Conservation (phyloP, 441 rosid species). For the Bocquillonia castaneifolia region DNA sequence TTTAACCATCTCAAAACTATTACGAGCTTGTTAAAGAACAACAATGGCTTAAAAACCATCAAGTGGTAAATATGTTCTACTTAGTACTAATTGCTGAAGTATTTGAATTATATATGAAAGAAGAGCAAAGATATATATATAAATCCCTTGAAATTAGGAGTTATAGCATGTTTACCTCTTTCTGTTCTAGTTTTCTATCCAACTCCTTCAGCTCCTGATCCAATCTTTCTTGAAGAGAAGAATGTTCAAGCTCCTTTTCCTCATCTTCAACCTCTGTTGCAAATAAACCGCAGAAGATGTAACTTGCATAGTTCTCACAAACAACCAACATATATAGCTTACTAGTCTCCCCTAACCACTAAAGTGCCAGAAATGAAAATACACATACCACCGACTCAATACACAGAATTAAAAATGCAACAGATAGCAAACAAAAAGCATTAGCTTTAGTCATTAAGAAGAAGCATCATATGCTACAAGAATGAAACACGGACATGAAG, state of each 20-base stretch:
- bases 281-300: constrained; percentile 9
- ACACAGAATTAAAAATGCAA: background rate
- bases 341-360: background rate
- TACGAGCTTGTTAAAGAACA: background rate
- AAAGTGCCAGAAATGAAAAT: background rate
- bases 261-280: constrained; percentile 66
- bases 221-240: constrained; percentile 79
- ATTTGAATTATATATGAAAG: background rate
- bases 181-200: constrained; percentile 80
- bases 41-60: background rate
- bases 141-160: background rate
- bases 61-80: background rate
- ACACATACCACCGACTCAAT: background rate
- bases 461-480: background rate
- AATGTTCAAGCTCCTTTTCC: constrained; percentile 82
- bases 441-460: background rate
- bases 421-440: background rate
- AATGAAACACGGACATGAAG: background rate
- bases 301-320: too few species aligned
- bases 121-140: background rate
- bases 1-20: background rate
- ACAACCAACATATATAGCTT: background rate
- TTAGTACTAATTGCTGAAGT: too few species aligned
- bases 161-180: constrained; percentile 51
- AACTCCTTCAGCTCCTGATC: constrained; percentile 86